Conservation (phyloP, 2,329 filamentous ascomycete genomes). For the Herpotrichia juniperi region DNA sequence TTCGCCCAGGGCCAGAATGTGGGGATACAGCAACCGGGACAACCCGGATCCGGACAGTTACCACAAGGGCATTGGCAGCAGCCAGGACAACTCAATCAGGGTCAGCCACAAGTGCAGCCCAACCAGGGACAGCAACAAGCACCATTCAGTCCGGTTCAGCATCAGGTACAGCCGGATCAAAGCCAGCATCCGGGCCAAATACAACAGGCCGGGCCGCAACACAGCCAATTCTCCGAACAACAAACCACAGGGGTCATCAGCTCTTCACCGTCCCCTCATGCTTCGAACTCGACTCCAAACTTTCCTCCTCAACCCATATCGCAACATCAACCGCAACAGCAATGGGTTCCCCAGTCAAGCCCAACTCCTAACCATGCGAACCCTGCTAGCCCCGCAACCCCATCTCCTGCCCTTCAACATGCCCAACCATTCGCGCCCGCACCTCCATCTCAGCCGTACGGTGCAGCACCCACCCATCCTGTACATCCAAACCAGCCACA, state of each 20-base stretch:
- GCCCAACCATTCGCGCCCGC: conserved; percentile 12
- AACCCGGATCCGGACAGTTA: conserved; percentile 10
- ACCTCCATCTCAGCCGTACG: conserved; percentile 18
- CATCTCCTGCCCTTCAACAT: conserved; percentile 15
- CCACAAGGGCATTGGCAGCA: conserved; percentile 17
- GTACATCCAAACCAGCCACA: conserved; percentile 16
- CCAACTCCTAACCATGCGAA: conserved; percentile 4
- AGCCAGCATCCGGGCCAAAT: conserved; percentile 14
- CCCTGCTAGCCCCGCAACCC: neutral
- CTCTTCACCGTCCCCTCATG: conserved; percentile 10
- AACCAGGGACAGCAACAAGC: neutral
- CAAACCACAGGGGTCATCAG: conserved; percentile 33
- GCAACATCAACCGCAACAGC: conserved; percentile 13
- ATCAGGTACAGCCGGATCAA: neutral
- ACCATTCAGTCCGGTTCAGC: neutral
- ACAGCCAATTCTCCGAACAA: conserved; percentile 19
- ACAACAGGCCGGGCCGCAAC: neutral
- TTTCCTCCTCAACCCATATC: conserved; percentile 8
- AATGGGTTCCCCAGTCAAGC: conserved; percentile 11
- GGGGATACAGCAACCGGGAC: conserved; percentile 5
- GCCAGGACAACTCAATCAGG: conserved; percentile 12
- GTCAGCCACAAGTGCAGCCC: neutral
- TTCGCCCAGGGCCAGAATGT: conserved; percentile 16
- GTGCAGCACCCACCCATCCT: conserved; percentile 14
- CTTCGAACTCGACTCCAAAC: conserved; percentile 15